Evolutionary conservation across 805 yeast genomes (phyloP).

Genomic region (Tetrapisispora phaffii): DNA sequence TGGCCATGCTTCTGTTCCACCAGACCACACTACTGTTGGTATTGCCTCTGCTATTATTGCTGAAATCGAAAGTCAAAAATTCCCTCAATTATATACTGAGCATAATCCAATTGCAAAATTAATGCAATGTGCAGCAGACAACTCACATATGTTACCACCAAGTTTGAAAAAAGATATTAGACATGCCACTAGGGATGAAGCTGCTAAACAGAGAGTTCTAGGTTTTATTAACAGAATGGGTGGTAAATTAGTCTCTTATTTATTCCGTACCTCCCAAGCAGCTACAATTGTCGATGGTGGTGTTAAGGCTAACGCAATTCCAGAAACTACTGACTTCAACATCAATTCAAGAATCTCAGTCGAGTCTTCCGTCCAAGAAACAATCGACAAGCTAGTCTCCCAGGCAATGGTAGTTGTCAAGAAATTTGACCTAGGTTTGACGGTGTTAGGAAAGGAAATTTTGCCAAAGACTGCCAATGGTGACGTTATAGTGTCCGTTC

Average conservation of each 20-base stretch:
- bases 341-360: slow-evolving; percentile 58
- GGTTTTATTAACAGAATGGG: slow-evolving; percentile 6
- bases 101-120: slow-evolving; percentile 51
- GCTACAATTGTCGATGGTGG: slow-evolving; percentile 63
- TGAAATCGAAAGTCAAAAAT: slow-evolving; percentile 47
- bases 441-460: slow-evolving; percentile 14
- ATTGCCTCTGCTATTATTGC: slow-evolving; percentile 50
- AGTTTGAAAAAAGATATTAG: slow-evolving; percentile 21
- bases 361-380: slow-evolving; percentile 41
- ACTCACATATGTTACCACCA: slow-evolving; percentile 24
- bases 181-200: slow-evolving; percentile 29
- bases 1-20: slow-evolving; percentile 77
- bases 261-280: slow-evolving; percentile 48
- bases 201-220: neutral
- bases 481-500: slow-evolving; percentile 18
- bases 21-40: slow-evolving; percentile 74
- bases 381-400: slow-evolving; percentile 30
- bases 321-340: slow-evolving; percentile 46
- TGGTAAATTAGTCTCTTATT: slow-evolving; percentile 20
- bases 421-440: slow-evolving; percentile 40
- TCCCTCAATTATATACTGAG: slow-evolving; percentile 27
- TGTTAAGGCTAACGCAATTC: slow-evolving; percentile 65
- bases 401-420: slow-evolving; percentile 37
- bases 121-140: slow-evolving; percentile 54
- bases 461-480: slow-evolving; percentile 25